These are phyloP conservation scores for Podaxis sp. DNA, from an alignment of 768 basidiomycete species.

Conservation along the genomic window DNA sequence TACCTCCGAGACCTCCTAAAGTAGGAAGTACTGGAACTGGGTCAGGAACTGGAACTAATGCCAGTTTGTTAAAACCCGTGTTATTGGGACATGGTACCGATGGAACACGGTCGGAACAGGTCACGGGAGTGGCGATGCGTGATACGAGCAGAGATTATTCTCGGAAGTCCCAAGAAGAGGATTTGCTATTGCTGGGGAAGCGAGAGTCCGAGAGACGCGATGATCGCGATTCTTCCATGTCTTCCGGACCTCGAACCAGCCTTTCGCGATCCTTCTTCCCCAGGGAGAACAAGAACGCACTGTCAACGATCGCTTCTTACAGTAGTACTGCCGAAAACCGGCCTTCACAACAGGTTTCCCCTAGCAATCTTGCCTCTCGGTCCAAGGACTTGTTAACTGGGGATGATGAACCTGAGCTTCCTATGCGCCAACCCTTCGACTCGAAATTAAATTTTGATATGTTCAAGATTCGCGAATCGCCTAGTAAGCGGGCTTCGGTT, in stretches of 20 bases:
- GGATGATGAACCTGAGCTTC: constrained; percentile 36
- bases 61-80: constrained; percentile 18
- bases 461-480: constrained; percentile 57
- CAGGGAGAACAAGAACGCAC: neutral
- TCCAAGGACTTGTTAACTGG: constrained; percentile 74
- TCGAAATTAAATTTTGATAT: constrained; percentile 30
- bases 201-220: neutral
- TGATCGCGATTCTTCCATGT: neutral
- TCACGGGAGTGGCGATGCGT: constrained; percentile 50
- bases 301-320: neutral
- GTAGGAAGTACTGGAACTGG: constrained; percentile 11
- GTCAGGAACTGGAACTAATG: constrained; percentile 14
- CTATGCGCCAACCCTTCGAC: constrained; percentile 9
- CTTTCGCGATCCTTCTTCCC: neutral
- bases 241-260: neutral
- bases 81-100: constrained; percentile 22
- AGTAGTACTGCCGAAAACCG: neutral
- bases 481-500: constrained; percentile 67
- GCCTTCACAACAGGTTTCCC: neutral
- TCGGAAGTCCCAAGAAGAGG: constrained; percentile 3
- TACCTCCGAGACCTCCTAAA: constrained; percentile 5
- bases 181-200: neutral
- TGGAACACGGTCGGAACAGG: constrained; percentile 52
- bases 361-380: constrained; percentile 23
- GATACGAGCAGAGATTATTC: constrained; percentile 25